Percentiles rank a stretch among this genome's conserved stretches.
These are phyloP conservation scores for Arthrinium phaeospermum DNA, from an alignment of 2,329 filamentous ascomycete species.

Conservation along the genomic window DNA sequence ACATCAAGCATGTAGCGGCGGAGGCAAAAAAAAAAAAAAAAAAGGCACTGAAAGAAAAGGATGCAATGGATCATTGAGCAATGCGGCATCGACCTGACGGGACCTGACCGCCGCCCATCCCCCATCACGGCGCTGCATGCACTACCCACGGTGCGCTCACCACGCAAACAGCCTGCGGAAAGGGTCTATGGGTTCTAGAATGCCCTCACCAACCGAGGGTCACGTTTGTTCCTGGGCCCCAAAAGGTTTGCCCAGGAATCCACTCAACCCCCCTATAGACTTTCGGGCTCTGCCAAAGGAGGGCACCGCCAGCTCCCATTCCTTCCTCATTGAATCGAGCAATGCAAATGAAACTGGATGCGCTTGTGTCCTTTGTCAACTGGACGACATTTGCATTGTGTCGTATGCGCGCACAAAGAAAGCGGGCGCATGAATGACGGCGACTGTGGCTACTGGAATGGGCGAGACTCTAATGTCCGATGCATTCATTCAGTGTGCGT, in stretches of 20 bases:
- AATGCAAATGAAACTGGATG: neutral
- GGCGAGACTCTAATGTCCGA: neutral
- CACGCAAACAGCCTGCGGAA: conserved; percentile 10
- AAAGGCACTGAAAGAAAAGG: neutral
- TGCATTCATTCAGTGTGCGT: neutral
- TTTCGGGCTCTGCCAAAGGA: neutral
- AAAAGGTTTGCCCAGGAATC: conserved; percentile 14
- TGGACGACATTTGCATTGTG: neutral
- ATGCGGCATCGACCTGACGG: conserved; percentile 3
- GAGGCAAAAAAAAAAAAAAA: neutral
- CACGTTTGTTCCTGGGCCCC: conserved; percentile 5
- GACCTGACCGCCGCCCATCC: neutral
- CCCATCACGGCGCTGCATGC: neutral
- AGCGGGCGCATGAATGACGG: neutral
- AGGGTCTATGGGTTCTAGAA: conserved; percentile 10
- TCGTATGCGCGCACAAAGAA: neutral
- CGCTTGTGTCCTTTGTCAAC: neutral
- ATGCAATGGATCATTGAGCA: neutral
- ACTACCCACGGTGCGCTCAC: neutral
- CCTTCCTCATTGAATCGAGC: neutral
- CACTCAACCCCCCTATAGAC: conserved; percentile 5
- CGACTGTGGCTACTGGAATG: neutral
- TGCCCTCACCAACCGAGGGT: neutral
- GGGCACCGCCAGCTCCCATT: neutral
- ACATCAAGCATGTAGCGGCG: neutral